Conservation (phyloP, 225 moss, liverwort and hornwort genomes). For the Antitrichia curtipendula region DNA sequence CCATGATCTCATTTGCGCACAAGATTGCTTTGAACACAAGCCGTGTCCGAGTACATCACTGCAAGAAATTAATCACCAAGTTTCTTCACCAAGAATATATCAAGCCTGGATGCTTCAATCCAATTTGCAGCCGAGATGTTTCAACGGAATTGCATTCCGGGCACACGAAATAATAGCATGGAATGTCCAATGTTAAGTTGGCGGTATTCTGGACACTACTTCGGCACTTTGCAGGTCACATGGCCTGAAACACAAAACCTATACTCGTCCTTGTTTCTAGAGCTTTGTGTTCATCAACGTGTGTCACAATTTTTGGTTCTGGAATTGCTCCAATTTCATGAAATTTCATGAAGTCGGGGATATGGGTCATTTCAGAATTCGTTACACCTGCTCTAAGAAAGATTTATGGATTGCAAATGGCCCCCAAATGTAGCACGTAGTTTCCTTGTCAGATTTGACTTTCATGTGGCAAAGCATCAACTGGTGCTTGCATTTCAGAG, state of each 20-base stretch:
- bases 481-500: not conserved
- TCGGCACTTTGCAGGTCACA: not conserved
- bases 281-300: not conserved
- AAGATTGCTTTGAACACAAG: not conserved
- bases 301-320: not conserved
- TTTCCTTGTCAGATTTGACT: not conserved
- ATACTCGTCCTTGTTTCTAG: not conserved
- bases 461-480: not conserved
- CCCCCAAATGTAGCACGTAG: not conserved
- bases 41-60: not conserved
- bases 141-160: not conserved
- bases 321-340: not conserved
- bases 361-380: not conserved
- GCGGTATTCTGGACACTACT: too few species aligned
- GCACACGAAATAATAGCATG: not conserved
- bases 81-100: not conserved
- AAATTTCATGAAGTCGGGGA: not conserved
- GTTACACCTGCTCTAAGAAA: not conserved
- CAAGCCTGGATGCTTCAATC: not conserved
- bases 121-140: not conserved
- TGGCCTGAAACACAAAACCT: not conserved
- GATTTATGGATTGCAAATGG: not conserved
- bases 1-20: not conserved
- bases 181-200: not conserved
- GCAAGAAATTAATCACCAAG: too few species aligned